Evolutionary conservation across 164 flowering plant species (phyloP), one percentile per base, ranked within the genome.

Genomic region (Echeveria elegans): DNA sequence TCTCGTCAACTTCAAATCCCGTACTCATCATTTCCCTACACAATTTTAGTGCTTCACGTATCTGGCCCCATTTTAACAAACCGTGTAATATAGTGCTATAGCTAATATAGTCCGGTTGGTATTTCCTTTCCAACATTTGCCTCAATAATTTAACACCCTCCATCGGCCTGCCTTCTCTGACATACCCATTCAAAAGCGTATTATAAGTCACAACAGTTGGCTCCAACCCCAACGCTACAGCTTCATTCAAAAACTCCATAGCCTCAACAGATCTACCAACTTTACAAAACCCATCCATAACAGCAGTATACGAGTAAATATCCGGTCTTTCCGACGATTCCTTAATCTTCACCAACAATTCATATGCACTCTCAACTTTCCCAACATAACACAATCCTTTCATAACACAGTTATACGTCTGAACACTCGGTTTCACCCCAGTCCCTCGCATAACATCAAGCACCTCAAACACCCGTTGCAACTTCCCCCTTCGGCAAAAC

Each of bases 361-460:
- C 83, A 78, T 63, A 72, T 6, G 96, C 94, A 68, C 86, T 87
- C 74, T 93, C 94, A 29, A 88, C 81, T 50, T 82, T 82, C 12
- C 98, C 97, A 15, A 90, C 94, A 66, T 80, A 88, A 75, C 97
- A 90, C 73, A 92, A 64, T n/a, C 98, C 97, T 68, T 78, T 85
- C 48, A 92, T 69, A 84, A 86, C 73, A 68, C 96, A 88, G 69
- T 89, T 90, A 71, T 83, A 85, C 0, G 86, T 82, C 69, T 75
- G 81, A 47, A 88, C 68, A 15, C 72, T 78, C n/a, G 96, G 94
- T 34, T 77, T 75, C 61, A 81, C 81, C 10, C 82, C 84, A 32
- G 72, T 60, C 30, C 45, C 63, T n/a, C 76, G 68, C 97, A 90
- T 85, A 70, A 73, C 37, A 60, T 83, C 81, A 43, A 89, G 71